Conservation (phyloP, 139 green algal species). For the Volvox reticuliferus region DNA sequence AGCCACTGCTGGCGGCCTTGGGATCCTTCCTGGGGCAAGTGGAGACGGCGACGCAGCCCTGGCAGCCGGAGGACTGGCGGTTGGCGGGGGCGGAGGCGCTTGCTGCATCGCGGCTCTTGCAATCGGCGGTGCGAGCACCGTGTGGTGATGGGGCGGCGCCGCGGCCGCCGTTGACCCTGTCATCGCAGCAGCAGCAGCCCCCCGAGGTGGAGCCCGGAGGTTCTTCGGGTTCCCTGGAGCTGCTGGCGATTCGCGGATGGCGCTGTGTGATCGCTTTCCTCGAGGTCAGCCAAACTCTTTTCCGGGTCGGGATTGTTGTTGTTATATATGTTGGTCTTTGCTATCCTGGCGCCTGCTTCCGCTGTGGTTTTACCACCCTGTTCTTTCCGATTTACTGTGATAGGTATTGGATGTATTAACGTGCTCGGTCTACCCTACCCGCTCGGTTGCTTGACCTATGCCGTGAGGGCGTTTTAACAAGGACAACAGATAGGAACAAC, state of each 20-base stretch:
- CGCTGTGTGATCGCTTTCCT: conserved; percentile 23
- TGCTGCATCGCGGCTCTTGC: conserved; percentile 58
- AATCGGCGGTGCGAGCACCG: conserved; percentile 3
- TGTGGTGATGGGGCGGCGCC: not conserved
- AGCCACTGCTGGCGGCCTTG: conserved; percentile 41
- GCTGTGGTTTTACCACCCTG: too few species aligned
- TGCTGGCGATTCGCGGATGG: conserved; percentile 68
- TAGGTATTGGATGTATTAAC: too few species aligned
- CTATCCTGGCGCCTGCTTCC: too few species aligned
- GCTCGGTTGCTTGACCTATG: too few species aligned
- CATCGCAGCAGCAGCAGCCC: too few species aligned
- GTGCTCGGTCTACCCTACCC: too few species aligned
- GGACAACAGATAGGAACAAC: too few species aligned
- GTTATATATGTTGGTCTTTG: too few species aligned
- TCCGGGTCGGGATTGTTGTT: too few species aligned
- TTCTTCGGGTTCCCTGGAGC: not conserved
- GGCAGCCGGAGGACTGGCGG: conserved; percentile 70
- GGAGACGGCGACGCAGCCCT: conserved; percentile 5
- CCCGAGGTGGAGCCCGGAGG: too few species aligned
- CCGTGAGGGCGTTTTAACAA: too few species aligned
- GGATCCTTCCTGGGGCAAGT: conserved; percentile 37
- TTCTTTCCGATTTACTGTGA: too few species aligned
- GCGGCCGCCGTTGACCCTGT: not conserved
- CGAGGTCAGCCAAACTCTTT: not conserved
- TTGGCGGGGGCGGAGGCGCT: conserved; percentile 69